These are phyloP conservation scores for Barnettozyma vustinii DNA, from an alignment of 805 yeast species.

Conservation along the genomic window DNA sequence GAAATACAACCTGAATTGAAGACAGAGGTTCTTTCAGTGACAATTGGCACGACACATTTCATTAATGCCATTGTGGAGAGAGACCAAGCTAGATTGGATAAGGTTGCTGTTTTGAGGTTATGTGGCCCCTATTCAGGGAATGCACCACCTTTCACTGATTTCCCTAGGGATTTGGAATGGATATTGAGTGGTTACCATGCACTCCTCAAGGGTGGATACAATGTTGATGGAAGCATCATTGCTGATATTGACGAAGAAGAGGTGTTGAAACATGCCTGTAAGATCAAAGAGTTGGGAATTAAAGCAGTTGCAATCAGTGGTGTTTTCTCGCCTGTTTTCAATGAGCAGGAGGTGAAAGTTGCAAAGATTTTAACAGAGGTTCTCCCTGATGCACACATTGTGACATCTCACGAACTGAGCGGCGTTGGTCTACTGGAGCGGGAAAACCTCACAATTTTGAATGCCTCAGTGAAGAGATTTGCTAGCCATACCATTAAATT, in stretches of 20 bases:
- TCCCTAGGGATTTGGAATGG: conserved; percentile 33
- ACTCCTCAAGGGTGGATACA: conserved; percentile 36
- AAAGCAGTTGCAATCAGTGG: conserved; percentile 37
- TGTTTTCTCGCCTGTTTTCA: conserved; percentile 35
- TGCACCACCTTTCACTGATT: conserved; percentile 39
- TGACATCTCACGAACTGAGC: conserved; percentile 36
- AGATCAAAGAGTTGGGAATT: conserved; percentile 30
- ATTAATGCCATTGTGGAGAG: conserved; percentile 46
- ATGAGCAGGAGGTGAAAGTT: conserved; percentile 33
- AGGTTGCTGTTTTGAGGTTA: conserved; percentile 41
- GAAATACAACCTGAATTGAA: conserved; percentile 17
- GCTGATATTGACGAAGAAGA: conserved; percentile 29
- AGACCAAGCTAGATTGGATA: conserved; percentile 36
- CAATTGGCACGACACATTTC: conserved; percentile 48
- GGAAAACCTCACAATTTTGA: conserved; percentile 43
- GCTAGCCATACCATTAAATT: conserved; percentile 37
- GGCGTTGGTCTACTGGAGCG: conserved; percentile 42
- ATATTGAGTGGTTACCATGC: conserved; percentile 34
- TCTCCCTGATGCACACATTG: conserved; percentile 31
- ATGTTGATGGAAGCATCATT: conserved; percentile 38
- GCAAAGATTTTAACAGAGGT: conserved; percentile 29
- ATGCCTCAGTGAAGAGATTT: conserved; percentile 39
- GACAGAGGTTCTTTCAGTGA: conserved; percentile 36
- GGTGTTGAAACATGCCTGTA: conserved; percentile 25
- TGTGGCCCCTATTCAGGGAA: conserved; percentile 38